Conservation (phyloP, 768 basidiomycete genomes). For the Rhodotorula paludigena region DNA sequence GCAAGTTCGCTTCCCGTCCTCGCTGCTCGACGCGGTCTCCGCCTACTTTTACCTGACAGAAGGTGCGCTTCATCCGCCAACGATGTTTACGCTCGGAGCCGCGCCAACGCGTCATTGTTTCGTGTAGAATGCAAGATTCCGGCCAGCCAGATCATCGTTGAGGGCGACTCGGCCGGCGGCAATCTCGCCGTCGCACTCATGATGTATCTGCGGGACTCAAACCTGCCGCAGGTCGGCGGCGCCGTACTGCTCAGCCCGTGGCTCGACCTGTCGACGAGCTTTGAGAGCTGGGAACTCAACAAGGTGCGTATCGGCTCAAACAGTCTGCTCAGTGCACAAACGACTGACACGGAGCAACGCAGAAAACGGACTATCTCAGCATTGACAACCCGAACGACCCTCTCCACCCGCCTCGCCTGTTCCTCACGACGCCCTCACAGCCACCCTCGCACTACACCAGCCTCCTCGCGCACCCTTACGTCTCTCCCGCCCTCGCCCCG, state of each 20-base stretch:
- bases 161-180: conserved; percentile 88
- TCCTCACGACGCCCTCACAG: conserved; percentile 51
- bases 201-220: conserved; percentile 87
- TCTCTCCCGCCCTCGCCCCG: conserved; percentile 74
- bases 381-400: conserved; percentile 65
- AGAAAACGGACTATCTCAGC: conserved; percentile 60
- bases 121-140: conserved; percentile 20
- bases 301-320: conserved; percentile 46
- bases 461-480: conserved; percentile 71
- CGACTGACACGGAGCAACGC: background rate
- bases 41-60: conserved; percentile 80
- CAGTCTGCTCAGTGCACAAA: background rate
- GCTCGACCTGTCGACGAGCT: conserved; percentile 80
- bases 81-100: too few relatives aligned
- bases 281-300: conserved; percentile 91
- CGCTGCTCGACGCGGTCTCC: conserved; percentile 72
- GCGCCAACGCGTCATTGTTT: too few relatives aligned
- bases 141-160: conserved; percentile 68
- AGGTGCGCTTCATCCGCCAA: conserved; percentile 62
- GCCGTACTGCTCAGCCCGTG: conserved; percentile 69
- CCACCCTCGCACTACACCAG: conserved; percentile 59
- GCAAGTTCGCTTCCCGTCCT: conserved; percentile 85
- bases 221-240: conserved; percentile 72
- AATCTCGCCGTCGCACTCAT: conserved; percentile 74
- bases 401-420: conserved; percentile 79